Conservation (phyloP, 345 rosid species). For the Eucalyptus cladocalyx region DNA sequence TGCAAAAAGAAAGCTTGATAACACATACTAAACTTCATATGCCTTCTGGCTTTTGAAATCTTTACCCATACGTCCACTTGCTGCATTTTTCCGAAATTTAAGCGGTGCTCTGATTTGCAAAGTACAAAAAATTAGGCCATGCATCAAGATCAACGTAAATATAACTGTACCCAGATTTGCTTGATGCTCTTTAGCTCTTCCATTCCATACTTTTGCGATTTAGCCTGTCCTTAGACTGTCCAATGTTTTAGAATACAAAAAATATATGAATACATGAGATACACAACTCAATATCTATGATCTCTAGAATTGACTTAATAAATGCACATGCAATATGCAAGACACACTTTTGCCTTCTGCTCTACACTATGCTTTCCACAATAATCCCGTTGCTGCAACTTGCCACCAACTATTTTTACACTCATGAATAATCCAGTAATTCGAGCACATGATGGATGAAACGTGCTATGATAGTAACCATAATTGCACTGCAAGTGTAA, state of each 20-base stretch:
- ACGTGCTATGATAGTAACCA: constrained; percentile 83
- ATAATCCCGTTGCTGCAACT: constrained; percentile 82
- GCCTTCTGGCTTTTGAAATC: neutral
- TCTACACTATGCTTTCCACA: constrained; percentile 87
- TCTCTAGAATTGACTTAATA: neutral
- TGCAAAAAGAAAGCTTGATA: neutral
- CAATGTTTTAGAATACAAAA: neutral
- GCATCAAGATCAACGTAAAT: neutral
- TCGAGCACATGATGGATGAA: constrained; percentile 93
- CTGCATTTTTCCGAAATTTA: neutral
- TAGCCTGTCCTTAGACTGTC: constrained; percentile 72
- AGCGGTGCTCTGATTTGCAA: neutral
- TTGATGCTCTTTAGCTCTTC: constrained; percentile 75
- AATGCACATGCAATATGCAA: neutral
- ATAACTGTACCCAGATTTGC: constrained; percentile 62
- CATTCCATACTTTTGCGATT: constrained; percentile 69
- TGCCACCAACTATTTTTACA: constrained; percentile 46
- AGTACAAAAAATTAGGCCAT: neutral
- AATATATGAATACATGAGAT: neutral
- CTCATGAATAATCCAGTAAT: constrained; percentile 72
- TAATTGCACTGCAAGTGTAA: constrained; percentile 65
- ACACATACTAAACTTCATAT: neutral
- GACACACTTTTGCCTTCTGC: constrained; percentile 70
- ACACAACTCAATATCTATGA: neutral
- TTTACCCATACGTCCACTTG: neutral